Conservation (phyloP, 176 grass and related monocot genomes). For the Raddia guianensis region DNA sequence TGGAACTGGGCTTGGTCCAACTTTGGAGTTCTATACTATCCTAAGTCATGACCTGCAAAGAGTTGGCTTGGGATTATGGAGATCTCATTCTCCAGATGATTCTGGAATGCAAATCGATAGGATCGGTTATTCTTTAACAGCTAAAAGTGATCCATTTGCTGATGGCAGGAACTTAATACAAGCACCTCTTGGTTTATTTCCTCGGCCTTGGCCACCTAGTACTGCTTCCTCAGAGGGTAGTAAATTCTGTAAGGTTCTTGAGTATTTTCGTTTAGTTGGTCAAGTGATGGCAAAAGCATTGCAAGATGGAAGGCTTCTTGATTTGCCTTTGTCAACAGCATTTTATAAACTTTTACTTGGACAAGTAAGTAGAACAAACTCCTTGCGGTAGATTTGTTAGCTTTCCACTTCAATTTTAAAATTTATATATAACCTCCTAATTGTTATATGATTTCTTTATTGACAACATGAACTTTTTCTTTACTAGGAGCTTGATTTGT, state of each 20-base stretch:
- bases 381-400: constrained; percentile 8
- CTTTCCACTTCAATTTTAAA: neutral
- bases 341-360: constrained; percentile 88
- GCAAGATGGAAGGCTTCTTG: constrained; percentile 90
- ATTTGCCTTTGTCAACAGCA: constrained; percentile 74
- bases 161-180: constrained; percentile 52
- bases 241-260: constrained; percentile 68
- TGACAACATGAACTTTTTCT: constrained; percentile 36
- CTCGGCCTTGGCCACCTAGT: constrained; percentile 69
- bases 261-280: constrained; percentile 81
- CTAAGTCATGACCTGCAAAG: constrained; percentile 84
- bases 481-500: constrained; percentile 80
- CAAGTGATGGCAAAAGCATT: constrained; percentile 82
- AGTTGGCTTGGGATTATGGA: constrained; percentile 72
- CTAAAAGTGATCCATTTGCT: constrained; percentile 41
- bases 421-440: too few species aligned
- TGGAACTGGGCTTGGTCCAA: constrained; percentile 89
- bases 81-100: constrained; percentile 50
- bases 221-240: constrained; percentile 61
- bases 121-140: constrained; percentile 30
- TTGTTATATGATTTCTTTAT: neutral
- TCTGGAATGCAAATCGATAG: constrained; percentile 54
- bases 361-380: constrained; percentile 54
- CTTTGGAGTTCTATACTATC: constrained; percentile 91
- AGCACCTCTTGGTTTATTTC: constrained; percentile 81